Evolutionary conservation across 1,284 basidiomycete species (phyloP).

Genomic region (Chondrostereum purpureum): DNA sequence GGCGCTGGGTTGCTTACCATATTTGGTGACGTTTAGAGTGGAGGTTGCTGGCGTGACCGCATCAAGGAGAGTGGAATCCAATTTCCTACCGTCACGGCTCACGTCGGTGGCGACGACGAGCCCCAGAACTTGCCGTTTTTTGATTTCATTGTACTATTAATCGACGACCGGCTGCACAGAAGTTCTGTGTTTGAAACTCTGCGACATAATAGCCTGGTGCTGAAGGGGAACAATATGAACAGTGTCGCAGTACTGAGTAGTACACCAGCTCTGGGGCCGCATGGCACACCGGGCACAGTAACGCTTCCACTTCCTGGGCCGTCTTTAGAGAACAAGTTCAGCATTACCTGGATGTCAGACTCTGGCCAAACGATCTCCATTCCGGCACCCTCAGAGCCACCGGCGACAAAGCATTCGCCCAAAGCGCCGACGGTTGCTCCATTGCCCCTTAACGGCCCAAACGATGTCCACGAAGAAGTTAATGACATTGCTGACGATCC

Average conservation of each 20-base stretch:
- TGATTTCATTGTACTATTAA: neutral
- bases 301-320: neutral
- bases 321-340: slow-evolving; percentile 9
- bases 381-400: slow-evolving; percentile 10
- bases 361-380: slow-evolving; percentile 6
- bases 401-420: slow-evolving; percentile 8
- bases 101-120: neutral
- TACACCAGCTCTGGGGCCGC: neutral
- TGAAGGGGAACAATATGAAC: neutral
- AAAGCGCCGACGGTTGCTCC: slow-evolving; percentile 12
- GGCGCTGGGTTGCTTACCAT: no score
- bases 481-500: slow-evolving; percentile 7
- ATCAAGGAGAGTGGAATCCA: neutral
- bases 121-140: neutral
- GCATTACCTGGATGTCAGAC: slow-evolving; percentile 9
- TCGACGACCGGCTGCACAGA: neutral
- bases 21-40: neutral
- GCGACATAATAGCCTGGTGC: no score
- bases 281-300: slow-evolving; percentile 1
- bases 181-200: neutral
- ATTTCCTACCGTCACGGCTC: neutral
- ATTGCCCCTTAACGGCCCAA: slow-evolving; percentile 19
- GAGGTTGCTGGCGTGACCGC: neutral
- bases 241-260: neutral
- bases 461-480: slow-evolving; percentile 9